Evolutionary conservation across 2,329 filamentous ascomycete genomes (phyloP), one percentile per base, ranked within the genome.

Genomic region (Colletotrichum agaves): DNA sequence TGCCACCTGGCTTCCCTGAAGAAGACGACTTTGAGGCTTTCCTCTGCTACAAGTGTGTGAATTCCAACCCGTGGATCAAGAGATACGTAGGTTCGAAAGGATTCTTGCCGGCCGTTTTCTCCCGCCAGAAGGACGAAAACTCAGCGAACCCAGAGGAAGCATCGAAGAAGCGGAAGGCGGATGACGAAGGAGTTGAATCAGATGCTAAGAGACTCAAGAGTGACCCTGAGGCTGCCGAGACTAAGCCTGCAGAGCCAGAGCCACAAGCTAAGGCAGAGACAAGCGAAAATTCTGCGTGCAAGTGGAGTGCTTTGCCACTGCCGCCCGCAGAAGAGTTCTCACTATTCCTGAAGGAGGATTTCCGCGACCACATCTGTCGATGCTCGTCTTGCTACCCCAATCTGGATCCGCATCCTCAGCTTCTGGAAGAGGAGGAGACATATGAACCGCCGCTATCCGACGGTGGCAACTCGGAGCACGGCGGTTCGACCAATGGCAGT

Each of bases 11-110:
- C 1, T 99, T 99, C 72, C 96, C 96, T 0, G 84, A 86, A 0
- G 95, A 98, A 73, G 93, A 97, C 31, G 89, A 91, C 33, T 99
- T 99, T 71, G 93, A 97, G 60, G 88, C 91, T 31, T 91, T 98
- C 74, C 86, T 99, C 41, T 99, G 96, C 82, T 97, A 96, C 83
- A 97, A 97, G 76, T 99, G 96, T 73, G 87, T 97, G 13, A 90
- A 94, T 44, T 88, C 93, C 1, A 88, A 94, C 73, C 93, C 94
- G 0, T 99, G 96, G 96, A 91, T 98, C 77, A 97, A 95, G 81
- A 84, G 85, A 70, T 98, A 98, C 76, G 94, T 93, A 5, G 91
- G 91, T 2, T 88, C 92, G 0, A 76, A 88, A 0, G 94, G 94
- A 0, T 98, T 99, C 74, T 82, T 98, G 0, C 84, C 88, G 0